These are phyloP conservation scores for Cyberlindnera maritima DNA, from an alignment of 805 yeast species.

Conservation along the genomic window DNA sequence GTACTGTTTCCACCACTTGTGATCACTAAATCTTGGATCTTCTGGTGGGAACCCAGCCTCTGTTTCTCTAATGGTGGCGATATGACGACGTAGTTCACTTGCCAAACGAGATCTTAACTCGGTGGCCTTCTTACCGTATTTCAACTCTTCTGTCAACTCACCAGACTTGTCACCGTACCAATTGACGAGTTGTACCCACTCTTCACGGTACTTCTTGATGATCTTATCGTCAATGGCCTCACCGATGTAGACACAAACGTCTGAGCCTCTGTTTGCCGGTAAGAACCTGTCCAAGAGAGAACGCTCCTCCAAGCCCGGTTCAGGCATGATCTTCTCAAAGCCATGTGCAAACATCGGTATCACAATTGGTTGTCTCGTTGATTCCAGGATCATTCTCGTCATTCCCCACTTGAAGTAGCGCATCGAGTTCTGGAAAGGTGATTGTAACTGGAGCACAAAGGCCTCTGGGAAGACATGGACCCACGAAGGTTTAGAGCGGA, in stretches of 20 bases:
- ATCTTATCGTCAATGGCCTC: slow-evolving; percentile 58
- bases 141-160: slow-evolving; percentile 62
- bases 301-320: slow-evolving; percentile 46
- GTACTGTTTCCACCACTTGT: slow-evolving; percentile 71
- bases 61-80: slow-evolving; percentile 44
- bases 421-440: slow-evolving; percentile 84
- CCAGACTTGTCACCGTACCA: slow-evolving; percentile 52
- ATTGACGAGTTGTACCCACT: slow-evolving; percentile 66
- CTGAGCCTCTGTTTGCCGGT: slow-evolving; percentile 65
- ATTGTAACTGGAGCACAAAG: slow-evolving; percentile 78
- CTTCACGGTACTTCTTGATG: slow-evolving; percentile 58
- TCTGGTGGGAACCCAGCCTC: slow-evolving; percentile 50
- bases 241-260: slow-evolving; percentile 70
- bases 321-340: slow-evolving; percentile 84
- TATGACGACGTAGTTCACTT: slow-evolving; percentile 59
- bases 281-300: slow-evolving; percentile 52
- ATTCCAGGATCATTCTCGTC: slow-evolving; percentile 76
- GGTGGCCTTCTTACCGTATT: slow-evolving; percentile 61
- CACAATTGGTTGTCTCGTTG: slow-evolving; percentile 79
- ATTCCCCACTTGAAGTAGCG: slow-evolving; percentile 96
- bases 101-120: slow-evolving; percentile 71
- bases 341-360: slow-evolving; percentile 87
- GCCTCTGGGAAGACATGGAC: slow-evolving; percentile 95
- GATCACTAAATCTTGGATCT: slow-evolving; percentile 65
- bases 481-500: slow-evolving; percentile 75